Base-by-base conservation (phyloP, 441 rosid species). In the Euphorbia schlechtendalii region DNA sequence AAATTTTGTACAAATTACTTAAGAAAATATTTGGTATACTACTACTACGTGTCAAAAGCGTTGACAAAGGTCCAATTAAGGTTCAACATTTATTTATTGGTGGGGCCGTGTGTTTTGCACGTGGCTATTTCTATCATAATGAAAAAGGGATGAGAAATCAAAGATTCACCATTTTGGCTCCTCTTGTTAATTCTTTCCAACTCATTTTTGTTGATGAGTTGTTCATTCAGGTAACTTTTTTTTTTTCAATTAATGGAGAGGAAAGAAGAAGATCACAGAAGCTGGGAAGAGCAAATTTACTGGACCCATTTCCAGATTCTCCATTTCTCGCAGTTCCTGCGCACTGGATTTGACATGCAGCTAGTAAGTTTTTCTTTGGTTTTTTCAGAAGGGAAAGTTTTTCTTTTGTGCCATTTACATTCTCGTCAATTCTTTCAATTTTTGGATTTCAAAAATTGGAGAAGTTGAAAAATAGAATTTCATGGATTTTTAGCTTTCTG, bases 251-350 rank as follows among this genome's bases (percentile, higher is more conserved):
- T 53, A 53, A 53, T 53, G 3, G 56, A 22, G 30, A 86, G 83
- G 90, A 74, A 63, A 52, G 76, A 68, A 67, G 83, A 68, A 4
- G 78, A 80, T 61, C 75, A 83, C 68, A 72, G 68, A 73, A 81
- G 73, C 69, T 83, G 89, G 97, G 88, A 80, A 68, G 92, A 88
- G 69, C 74, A 84, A 45, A 69, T 86, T 13, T 88, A 83, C 61
- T 88, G 96, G 96, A 80, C 66, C 70, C 92, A 79, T 69, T 90
- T 88, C 71, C 80, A 78, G 72, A 76, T 70, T 10, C 55, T 75
- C 24, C 86, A 79, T 66, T 90, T 88, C 84, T 65, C 73, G 68
- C 90, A 75, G 69, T 70, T 76, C 43, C 87, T 90, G 59, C 77
- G 46, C 48, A 69, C 81, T 61, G 86, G 82, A 52, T 90, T 82